These are phyloP conservation scores for Wickerhamomyces subpelliculosus DNA, from an alignment of 805 yeast species.

Conservation along the genomic window DNA sequence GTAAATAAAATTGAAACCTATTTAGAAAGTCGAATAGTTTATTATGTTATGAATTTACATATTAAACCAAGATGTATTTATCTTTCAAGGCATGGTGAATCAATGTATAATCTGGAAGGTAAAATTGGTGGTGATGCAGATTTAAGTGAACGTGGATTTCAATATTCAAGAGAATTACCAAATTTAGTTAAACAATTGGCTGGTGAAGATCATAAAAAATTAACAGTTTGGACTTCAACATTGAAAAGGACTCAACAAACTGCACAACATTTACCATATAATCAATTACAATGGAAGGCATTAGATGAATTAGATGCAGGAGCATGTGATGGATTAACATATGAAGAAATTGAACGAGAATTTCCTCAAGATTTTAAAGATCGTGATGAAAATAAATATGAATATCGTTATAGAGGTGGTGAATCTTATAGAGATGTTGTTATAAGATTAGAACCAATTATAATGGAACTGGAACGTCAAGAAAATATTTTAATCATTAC, in stretches of 20 bases:
- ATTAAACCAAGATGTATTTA: slow-evolving; percentile 88
- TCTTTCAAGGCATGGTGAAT: slow-evolving; percentile 95
- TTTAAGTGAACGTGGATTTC: slow-evolving; percentile 74
- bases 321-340: slow-evolving; percentile 94
- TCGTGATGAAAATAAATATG: slow-evolving; percentile 92
- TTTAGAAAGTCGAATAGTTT: slow-evolving; percentile 86
- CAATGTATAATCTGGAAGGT: slow-evolving; percentile 85
- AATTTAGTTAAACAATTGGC: slow-evolving; percentile 60
- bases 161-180: slow-evolving; percentile 79
- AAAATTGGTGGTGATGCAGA: slow-evolving; percentile 94
- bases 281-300: slow-evolving; percentile 91
- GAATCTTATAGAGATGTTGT: slow-evolving; percentile 96
- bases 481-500: slow-evolving; percentile 93
- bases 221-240: slow-evolving; percentile 96
- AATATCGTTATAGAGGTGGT: slow-evolving; percentile 94
- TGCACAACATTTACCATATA: slow-evolving; percentile 72
- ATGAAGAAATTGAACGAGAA: slow-evolving; percentile 77
- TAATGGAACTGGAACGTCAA: slow-evolving; percentile 97
- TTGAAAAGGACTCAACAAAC: slow-evolving; percentile 89
- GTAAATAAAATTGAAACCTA: slow-evolving; percentile 84
- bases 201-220: slow-evolving; percentile 43
- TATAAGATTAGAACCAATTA: slow-evolving; percentile 90
- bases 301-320: slow-evolving; percentile 97
- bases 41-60: slow-evolving; percentile 92
- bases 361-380: slow-evolving; percentile 96